Evolutionary conservation across 495 filamentous ascomycete genomes (phyloP).

Genomic region (Penicillium angulare): DNA sequence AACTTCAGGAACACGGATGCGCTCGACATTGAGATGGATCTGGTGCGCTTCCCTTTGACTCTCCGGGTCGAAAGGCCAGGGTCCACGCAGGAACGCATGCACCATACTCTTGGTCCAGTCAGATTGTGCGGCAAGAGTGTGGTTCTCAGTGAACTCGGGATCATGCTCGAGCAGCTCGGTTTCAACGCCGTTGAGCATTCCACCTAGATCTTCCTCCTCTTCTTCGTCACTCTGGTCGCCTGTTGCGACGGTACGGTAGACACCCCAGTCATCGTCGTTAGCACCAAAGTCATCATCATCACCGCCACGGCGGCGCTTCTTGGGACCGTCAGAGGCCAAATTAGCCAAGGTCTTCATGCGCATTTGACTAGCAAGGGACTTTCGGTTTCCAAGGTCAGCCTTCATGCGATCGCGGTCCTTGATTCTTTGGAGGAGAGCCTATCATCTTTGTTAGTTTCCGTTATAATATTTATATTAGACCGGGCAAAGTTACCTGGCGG

Average conservation of each 20-base stretch:
- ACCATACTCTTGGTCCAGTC: conserved; percentile 92
- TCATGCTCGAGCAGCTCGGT: conserved; percentile 83
- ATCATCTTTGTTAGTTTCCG: conserved; percentile 5
- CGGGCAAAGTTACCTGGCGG: conserved; percentile 50
- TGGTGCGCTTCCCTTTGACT: conserved; percentile 81
- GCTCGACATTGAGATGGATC: conserved; percentile 92
- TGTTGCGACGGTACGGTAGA: conserved; percentile 87
- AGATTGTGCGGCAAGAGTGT: conserved; percentile 85
- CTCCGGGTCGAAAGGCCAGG: conserved; percentile 78
- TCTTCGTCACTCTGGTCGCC: conserved; percentile 74
- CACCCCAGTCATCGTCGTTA: conserved; percentile 96
- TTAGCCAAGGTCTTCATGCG: conserved; percentile 99
- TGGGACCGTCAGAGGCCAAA: conserved; percentile 85
- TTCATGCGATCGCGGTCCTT: conserved; percentile 91
- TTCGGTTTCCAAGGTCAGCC: conserved; percentile 89
- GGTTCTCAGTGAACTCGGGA: conserved; percentile 80
- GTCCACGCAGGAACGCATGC: conserved; percentile 85
- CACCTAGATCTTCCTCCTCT: conserved; percentile 81
- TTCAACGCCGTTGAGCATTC: conserved; percentile 70
- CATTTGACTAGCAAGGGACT: conserved; percentile 91
- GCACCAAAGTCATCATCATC: conserved; percentile 94
- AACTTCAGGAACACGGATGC: conserved; percentile 93
- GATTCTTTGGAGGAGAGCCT: conserved; percentile 72
- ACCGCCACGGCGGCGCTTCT: conserved; percentile 74
- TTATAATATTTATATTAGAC: neutral